Conservation (phyloP, 768 basidiomycete species). For the Rhodotorula toruloides region DNA sequence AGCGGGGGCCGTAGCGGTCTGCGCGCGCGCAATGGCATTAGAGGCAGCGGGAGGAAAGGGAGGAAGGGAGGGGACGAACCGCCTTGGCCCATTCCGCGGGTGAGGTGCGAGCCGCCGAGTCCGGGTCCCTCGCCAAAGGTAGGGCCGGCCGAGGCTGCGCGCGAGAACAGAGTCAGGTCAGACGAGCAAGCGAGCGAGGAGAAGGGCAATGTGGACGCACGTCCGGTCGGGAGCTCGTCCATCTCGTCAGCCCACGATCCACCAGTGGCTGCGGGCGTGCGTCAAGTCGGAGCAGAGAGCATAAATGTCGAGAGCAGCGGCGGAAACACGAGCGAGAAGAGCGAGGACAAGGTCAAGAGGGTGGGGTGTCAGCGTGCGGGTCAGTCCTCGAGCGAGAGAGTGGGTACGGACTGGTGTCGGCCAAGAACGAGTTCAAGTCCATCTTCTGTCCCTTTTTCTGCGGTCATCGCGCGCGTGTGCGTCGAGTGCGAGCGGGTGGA, state of each 20-base stretch:
- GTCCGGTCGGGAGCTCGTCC: slow-evolving; percentile 85
- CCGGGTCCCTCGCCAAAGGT: slow-evolving; percentile 1
- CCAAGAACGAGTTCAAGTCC: slow-evolving; percentile 85
- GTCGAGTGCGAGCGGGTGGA: neutral
- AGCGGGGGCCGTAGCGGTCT: slow-evolving; percentile 2
- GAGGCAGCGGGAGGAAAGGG: neutral
- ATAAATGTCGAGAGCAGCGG: neutral
- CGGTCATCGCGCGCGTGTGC: slow-evolving; percentile 52
- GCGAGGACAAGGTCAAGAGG: no score
- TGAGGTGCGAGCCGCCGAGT: slow-evolving; percentile 38
- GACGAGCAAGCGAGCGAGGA: neutral
- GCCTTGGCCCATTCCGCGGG: slow-evolving; percentile 16
- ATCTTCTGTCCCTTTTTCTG: slow-evolving; percentile 89
- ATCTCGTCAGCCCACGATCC: slow-evolving; percentile 99
- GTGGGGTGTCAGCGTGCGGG: no score
- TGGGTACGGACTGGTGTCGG: slow-evolving; percentile 64
- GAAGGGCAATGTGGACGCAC: slow-evolving; percentile 54
- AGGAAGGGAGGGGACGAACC: neutral
- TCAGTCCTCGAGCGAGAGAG: no score
- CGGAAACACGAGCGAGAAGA: no score
- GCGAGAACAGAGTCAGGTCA: neutral
- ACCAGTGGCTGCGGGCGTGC: slow-evolving; percentile 60
- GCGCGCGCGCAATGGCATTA: neutral
- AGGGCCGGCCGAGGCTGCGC: slow-evolving; percentile 12
- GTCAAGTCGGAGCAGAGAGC: neutral